These are phyloP conservation scores for Debaryomyces sp. DNA, from an alignment of 1,139 yeast genomes.

Conservation along the genomic window DNA sequence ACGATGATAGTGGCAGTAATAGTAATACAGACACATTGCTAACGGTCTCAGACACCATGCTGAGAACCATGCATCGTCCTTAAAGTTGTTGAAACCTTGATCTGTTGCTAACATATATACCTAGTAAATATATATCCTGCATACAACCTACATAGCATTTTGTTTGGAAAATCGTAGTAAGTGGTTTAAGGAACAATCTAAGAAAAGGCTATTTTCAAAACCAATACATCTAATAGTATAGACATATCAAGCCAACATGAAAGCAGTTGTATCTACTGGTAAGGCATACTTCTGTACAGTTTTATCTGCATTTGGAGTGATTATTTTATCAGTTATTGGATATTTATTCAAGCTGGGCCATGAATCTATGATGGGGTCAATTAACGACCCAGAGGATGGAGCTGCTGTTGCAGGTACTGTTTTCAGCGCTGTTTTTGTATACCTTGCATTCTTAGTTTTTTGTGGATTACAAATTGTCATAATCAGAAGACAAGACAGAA, in stretches of 20 bases:
- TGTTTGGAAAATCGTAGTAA: slow-evolving; percentile 4
- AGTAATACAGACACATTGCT: slow-evolving; percentile 10
- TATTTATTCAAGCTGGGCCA: slow-evolving; percentile 77
- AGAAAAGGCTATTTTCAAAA: neutral
- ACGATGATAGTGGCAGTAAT: slow-evolving; percentile 19
- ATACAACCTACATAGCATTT: neutral
- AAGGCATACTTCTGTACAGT: slow-evolving; percentile 96
- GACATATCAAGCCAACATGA: slow-evolving; percentile 21
- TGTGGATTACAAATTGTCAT: slow-evolving; percentile 83
- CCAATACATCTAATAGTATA: neutral
- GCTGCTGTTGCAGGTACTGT: slow-evolving; percentile 91
- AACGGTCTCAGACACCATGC: neutral
- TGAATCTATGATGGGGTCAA: slow-evolving; percentile 92
- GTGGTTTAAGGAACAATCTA: slow-evolving; percentile 1
- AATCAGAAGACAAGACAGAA: slow-evolving; percentile 63
- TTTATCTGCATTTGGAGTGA: slow-evolving; percentile 86
- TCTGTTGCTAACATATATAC: neutral
- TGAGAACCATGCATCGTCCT: neutral
- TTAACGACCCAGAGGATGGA: slow-evolving; percentile 89
- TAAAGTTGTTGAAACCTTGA: neutral
- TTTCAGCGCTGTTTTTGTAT: slow-evolving; percentile 86
- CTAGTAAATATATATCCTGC: slow-evolving; percentile 1
- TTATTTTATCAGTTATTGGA: slow-evolving; percentile 83
- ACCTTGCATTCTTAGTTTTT: slow-evolving; percentile 75
- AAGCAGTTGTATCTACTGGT: slow-evolving; percentile 53